Conservation (phyloP, 768 basidiomycete genomes). For the Mycena rosella region DNA sequence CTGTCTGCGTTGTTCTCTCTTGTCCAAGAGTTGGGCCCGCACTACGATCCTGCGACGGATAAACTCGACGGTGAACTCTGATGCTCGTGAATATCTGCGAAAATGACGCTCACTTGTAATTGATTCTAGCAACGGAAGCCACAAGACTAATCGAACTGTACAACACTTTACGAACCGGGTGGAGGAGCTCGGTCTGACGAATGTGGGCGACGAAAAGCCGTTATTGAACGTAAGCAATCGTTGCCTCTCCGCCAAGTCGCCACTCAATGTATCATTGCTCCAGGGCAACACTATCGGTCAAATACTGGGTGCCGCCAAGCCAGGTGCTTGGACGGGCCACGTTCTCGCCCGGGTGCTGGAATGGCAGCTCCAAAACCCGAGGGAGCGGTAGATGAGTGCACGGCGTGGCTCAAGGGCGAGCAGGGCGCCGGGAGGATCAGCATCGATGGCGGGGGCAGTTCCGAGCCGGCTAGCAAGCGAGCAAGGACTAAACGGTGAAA, state of each 20-base stretch:
- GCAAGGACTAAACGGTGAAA: slow-evolving; percentile 46
- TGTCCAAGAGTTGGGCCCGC: slow-evolving; percentile 73
- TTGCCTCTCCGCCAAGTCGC: slow-evolving; percentile 7
- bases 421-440: slow-evolving; percentile 60
- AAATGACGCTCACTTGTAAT: not conserved
- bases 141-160: slow-evolving; percentile 69
- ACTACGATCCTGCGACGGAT: slow-evolving; percentile 59
- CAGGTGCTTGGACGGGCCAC: slow-evolving; percentile 79
- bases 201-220: slow-evolving; percentile 75
- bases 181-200: slow-evolving; percentile 70
- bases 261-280: slow-evolving; percentile 25
- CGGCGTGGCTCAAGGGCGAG: slow-evolving; percentile 75
- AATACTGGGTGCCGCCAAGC: slow-evolving; percentile 64
- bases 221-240: slow-evolving; percentile 77
- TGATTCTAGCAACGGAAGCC: slow-evolving; percentile 59
- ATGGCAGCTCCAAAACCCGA: slow-evolving; percentile 90
- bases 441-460: slow-evolving; percentile 39
- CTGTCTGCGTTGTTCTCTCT: slow-evolving; percentile 81
- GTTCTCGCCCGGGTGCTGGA: slow-evolving; percentile 76
- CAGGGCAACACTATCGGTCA: slow-evolving; percentile 80
- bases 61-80: slow-evolving; percentile 55
- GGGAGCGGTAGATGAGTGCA: slow-evolving; percentile 75
- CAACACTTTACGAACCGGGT: slow-evolving; percentile 73
- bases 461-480: slow-evolving; percentile 55
- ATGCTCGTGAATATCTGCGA: not conserved